Evolutionary conservation across 768 basidiomycete genomes (phyloP), one percentile per base, ranked within the genome.

Genomic region (Hypholoma fasciculare): DNA sequence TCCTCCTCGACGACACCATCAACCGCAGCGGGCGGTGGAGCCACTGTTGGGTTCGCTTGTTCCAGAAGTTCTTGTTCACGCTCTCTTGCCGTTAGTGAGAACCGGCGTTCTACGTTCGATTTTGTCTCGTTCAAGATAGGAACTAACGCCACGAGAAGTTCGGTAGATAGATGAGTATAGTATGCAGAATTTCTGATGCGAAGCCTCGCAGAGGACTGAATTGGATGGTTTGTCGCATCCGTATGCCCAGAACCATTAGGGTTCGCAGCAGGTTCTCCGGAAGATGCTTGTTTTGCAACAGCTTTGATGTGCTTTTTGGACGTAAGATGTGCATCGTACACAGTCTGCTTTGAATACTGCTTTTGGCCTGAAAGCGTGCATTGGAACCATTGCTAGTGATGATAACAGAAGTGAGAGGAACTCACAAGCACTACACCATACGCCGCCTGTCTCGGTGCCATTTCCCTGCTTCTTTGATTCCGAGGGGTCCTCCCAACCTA

Each of bases 281-380:
- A 78, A 63, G 67, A 70, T 47, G 83, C 87, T 67, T 89, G 87
- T 63, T 87, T 92, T 7, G 87, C 83, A n/a, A 84, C 80, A 7
- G 94, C 92, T 76, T 98, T 99, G 67, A 92, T 75, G 67, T 99
- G 97, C 71, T 94, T 98, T 78, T 96, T 98, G 19, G 95, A 96
- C 2, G 87, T 94, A 52, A 98, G 73, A 70, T 98, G 97, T 2
- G 95, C 95, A 61, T 97, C 92, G 70, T 95, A 99, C 8, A 99
- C 97, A 0, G 97, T 98, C 72, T 98, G 93, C 72, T 98, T 99
- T 12, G 96, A 85, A 72, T 98, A 98, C 57, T 84, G 78, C 70
- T 96, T 97, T 74, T 98, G 94, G 71, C 96, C 96, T 56, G 30
- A 57, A 49, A 34, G 30, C 7, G 6, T 34, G 30, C 9, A 34